A percentile compares a stretch with the other conserved stretches of the same genome.
These are phyloP conservation scores for Podaxis sp. DNA, from an alignment of 768 basidiomycete genomes.

Conservation along the genomic window DNA sequence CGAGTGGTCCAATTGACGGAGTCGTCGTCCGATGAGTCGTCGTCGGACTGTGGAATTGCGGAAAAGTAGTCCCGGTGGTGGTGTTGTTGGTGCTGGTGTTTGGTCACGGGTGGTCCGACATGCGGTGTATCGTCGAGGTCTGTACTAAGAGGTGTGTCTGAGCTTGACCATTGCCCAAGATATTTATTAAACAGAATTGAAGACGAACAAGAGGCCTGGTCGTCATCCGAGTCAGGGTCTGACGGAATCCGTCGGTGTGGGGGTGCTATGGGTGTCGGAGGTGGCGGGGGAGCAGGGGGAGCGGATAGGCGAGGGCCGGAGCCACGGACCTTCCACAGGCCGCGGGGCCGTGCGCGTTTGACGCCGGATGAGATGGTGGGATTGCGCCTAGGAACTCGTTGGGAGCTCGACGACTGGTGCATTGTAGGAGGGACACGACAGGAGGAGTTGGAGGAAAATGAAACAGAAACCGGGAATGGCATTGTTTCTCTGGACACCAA, in stretches of 20 bases:
- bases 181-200: not conserved
- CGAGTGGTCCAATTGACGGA: conserved; percentile 27
- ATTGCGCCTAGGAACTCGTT: not conserved
- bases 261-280: conserved; percentile 10
- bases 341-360: conserved; percentile 31
- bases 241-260: conserved; percentile 8
- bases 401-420: conserved; percentile 14
- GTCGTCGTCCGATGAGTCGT: conserved; percentile 13
- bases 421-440: conserved; percentile 7
- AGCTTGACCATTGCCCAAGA: not conserved
- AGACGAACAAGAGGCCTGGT: conserved; percentile 9
- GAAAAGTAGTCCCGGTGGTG: conserved; percentile 31
- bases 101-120: conserved; percentile 10
- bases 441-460: conserved; percentile 13
- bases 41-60: conserved; percentile 18
- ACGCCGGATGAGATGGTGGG: conserved; percentile 9
- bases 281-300: conserved; percentile 11
- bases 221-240: conserved; percentile 2
- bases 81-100: conserved; percentile 15
- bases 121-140: conserved; percentile 9
- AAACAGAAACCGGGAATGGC: conserved; percentile 24
- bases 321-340: conserved; percentile 42
- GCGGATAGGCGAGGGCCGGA: conserved; percentile 24
- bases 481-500: conserved; percentile 10
- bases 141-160: conserved; percentile 12